Evolutionary conservation across 73 alveolate genomes (phyloP).

Genomic region (Paramecium tetraurelia): DNA sequence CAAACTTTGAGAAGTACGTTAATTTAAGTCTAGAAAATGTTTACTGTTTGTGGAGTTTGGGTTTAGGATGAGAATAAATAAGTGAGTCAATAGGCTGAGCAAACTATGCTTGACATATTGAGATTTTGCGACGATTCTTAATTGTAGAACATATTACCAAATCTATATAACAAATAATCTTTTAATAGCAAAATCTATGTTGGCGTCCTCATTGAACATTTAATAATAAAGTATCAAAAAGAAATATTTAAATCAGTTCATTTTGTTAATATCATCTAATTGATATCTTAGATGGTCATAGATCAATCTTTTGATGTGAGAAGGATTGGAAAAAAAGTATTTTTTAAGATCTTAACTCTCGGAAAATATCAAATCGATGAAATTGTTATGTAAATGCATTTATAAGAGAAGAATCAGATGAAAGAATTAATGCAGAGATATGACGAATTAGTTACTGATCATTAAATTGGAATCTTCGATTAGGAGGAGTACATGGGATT

Average conservation of each 20-base stretch:
- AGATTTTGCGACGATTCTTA: constrained; percentile 16
- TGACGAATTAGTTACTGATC: neutral
- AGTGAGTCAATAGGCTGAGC: neutral
- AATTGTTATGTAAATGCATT: neutral
- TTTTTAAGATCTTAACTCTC: neutral
- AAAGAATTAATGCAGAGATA: neutral
- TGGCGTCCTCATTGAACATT: constrained; percentile 24
- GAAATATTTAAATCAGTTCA: neutral
- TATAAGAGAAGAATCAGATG: neutral
- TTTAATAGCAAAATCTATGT: neutral
- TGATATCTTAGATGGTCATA: neutral
- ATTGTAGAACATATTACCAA: neutral
- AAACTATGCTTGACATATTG: neutral
- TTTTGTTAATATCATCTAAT: neutral
- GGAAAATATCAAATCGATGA: neutral
- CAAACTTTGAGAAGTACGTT: neutral
- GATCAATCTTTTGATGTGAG: constrained; percentile 3
- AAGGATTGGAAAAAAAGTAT: neutral
- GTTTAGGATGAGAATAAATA: constrained; percentile 15
- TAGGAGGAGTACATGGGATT: neutral
- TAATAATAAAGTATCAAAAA: neutral
- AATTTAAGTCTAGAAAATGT: neutral
- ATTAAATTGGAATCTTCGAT: neutral
- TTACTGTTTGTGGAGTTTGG: constrained; percentile 12
- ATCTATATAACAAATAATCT: neutral